Percentiles rank a stretch among this genome's conserved stretches.
Evolutionary conservation across 2,329 filamentous ascomycete genomes (phyloP).

Genomic region (Cryphonectria naterciae): DNA sequence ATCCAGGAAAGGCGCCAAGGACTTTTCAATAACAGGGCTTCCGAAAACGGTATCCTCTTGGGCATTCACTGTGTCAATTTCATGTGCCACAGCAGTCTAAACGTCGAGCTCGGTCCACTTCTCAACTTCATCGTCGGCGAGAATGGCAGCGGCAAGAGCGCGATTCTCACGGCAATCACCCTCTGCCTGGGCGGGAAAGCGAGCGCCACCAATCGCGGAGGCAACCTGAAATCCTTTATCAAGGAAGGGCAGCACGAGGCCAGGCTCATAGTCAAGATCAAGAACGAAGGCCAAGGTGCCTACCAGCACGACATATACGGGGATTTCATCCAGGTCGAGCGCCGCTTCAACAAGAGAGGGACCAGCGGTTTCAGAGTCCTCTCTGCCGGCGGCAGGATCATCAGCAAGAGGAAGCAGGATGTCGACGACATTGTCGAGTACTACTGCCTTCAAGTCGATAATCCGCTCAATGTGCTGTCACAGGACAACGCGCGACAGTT

Average conservation of each 20-base stretch:
- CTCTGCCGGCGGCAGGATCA: slow-evolving; percentile 66
- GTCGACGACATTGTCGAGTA: slow-evolving; percentile 93
- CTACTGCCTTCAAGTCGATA: slow-evolving; percentile 92
- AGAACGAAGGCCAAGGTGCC: slow-evolving; percentile 84
- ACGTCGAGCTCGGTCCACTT: slow-evolving; percentile 84
- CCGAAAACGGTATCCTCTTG: slow-evolving; percentile 86
- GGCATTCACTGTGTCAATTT: slow-evolving; percentile 88
- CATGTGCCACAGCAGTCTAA: slow-evolving; percentile 88
- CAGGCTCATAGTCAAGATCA: slow-evolving; percentile 80
- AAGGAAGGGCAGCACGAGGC: slow-evolving; percentile 83
- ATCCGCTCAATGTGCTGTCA: slow-evolving; percentile 92
- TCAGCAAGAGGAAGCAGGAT: slow-evolving; percentile 84
- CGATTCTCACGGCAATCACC: slow-evolving; percentile 88
- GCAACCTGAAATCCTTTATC: slow-evolving; percentile 84
- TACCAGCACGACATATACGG: slow-evolving; percentile 85
- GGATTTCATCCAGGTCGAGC: slow-evolving; percentile 84
- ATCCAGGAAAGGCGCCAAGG: slow-evolving; percentile 47
- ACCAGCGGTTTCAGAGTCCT: slow-evolving; percentile 87
- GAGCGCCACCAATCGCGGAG: slow-evolving; percentile 87
- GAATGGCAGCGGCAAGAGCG: slow-evolving; percentile 97
- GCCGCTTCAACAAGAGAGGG: slow-evolving; percentile 78
- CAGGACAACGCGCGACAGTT: slow-evolving; percentile 96
- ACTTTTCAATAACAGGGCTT: slow-evolving; percentile 67
- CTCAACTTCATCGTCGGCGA: slow-evolving; percentile 99
- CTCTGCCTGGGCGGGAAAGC: slow-evolving; percentile 95